phyloP scores from a whole-genome alignment of 768 basidiomycete species.

The Pulveroboletus sp. region DNA sequence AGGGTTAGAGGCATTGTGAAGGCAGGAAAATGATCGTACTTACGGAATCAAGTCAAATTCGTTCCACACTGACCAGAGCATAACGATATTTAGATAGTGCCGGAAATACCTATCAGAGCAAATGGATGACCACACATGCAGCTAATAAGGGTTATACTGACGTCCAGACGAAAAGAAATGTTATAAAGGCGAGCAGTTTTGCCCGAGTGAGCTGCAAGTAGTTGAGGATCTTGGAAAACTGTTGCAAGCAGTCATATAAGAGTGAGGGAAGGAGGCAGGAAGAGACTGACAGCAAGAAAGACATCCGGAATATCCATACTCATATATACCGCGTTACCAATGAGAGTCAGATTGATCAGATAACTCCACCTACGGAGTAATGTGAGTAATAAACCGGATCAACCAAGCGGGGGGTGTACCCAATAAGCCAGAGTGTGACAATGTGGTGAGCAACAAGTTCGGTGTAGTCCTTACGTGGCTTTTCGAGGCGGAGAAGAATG shows the following conservation, averaged over 20 bases:
- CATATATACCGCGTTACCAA: constrained; percentile 88
- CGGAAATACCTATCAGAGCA: constrained; percentile 72
- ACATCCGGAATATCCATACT: constrained; percentile 97
- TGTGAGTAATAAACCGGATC: background rate
- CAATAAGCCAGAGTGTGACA: constrained; percentile 91
- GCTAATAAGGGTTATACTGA: constrained; percentile 36
- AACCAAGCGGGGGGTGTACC: constrained; percentile 43
- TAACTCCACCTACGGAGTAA: constrained; percentile 69
- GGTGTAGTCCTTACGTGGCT: constrained; percentile 85
- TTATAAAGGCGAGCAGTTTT: constrained; percentile 57
- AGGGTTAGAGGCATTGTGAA: constrained; percentile 1
- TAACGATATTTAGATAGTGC: constrained; percentile 82
- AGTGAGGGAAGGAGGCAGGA: background rate
- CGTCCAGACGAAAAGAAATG: constrained; percentile 78
- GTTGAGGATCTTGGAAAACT: constrained; percentile 85
- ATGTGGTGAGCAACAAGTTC: constrained; percentile 90
- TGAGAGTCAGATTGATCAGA: constrained; percentile 70
- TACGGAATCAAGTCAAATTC: constrained; percentile 76
- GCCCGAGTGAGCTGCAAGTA: constrained; percentile 69
- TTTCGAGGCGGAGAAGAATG: constrained; percentile 80
- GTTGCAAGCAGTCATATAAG: background rate
- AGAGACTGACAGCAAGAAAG: constrained; percentile 67
- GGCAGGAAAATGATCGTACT: constrained; percentile 25
- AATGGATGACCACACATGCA: background rate
- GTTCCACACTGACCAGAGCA: constrained; percentile 82